These are phyloP conservation scores for Coprinellus micaceus DNA, from an alignment of 768 basidiomycete genomes.

Conservation along the genomic window DNA sequence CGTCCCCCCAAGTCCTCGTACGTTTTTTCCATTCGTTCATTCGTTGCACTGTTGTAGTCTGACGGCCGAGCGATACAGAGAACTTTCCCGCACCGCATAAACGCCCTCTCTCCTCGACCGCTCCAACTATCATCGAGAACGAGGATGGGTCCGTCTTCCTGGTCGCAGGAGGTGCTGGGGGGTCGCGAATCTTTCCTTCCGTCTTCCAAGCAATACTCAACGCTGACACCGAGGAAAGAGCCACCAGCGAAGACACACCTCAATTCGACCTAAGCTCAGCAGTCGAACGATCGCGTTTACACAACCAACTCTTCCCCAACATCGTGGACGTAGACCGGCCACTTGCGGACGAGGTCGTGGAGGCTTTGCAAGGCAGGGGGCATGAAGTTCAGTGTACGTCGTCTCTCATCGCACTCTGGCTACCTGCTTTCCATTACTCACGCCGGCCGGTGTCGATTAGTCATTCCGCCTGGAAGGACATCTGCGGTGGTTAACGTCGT, in stretches of 20 bases:
- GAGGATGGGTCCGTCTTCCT: slow-evolving; percentile 68
- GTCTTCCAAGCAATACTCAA: slow-evolving; percentile 81
- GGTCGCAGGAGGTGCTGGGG: slow-evolving; percentile 83
- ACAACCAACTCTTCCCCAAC: slow-evolving; percentile 80
- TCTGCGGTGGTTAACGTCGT: slow-evolving; percentile 58
- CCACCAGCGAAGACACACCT: slow-evolving; percentile 30
- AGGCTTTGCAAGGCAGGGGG: slow-evolving; percentile 55
- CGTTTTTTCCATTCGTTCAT: slow-evolving; percentile 16
- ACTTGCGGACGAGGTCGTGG: slow-evolving; percentile 54
- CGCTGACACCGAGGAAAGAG: slow-evolving; percentile 73
- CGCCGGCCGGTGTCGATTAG: too few species aligned
- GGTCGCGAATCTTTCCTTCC: slow-evolving; percentile 78
- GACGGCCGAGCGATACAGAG: slow-evolving; percentile 41
- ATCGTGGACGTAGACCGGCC: slow-evolving; percentile 54
- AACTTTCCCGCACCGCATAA: slow-evolving; percentile 89
- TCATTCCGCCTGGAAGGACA: too few species aligned
- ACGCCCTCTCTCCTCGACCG: slow-evolving; percentile 83
- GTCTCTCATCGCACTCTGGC: neutral
- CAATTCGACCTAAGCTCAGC: slow-evolving; percentile 67
- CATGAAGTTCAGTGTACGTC: slow-evolving; percentile 66
- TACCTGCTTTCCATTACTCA: neutral
- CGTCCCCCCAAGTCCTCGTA: slow-evolving; percentile 79
- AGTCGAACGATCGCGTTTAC: slow-evolving; percentile 80
- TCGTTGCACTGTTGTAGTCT: neutral
- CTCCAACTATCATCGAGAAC: slow-evolving; percentile 77